These are phyloP conservation scores for Typha latifolia DNA, from an alignment of 176 grass and related monocot genomes.

Conservation along the genomic window DNA sequence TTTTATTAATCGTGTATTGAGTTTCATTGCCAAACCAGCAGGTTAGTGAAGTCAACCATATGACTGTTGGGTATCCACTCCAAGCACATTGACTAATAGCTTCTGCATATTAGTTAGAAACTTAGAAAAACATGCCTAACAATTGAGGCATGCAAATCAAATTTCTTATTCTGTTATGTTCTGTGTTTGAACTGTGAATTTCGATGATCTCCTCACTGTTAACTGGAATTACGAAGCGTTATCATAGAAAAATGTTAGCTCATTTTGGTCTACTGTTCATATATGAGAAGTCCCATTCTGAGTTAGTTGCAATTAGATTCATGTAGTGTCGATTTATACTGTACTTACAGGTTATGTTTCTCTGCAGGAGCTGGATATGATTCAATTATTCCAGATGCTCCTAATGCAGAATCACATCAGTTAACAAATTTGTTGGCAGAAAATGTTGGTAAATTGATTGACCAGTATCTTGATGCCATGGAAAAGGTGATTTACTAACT, in stretches of 20 bases:
- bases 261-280: too few species aligned
- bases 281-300: background rate
- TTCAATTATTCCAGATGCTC: conserved; percentile 58
- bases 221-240: too few species aligned
- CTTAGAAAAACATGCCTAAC: background rate
- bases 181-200: background rate
- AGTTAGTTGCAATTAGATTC: background rate
- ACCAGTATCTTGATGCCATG: conserved; percentile 89
- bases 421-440: conserved; percentile 43
- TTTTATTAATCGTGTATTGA: conserved; percentile 89
- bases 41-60: conserved; percentile 27
- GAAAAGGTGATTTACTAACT: conserved; percentile 54
- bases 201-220: too few species aligned
- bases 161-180: background rate
- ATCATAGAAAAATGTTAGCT: too few species aligned
- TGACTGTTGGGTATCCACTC: background rate
- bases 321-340: background rate
- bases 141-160: background rate
- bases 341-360: background rate
- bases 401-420: conserved; percentile 42
- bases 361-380: conserved; percentile 63
- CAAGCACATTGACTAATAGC: background rate
- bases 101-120: background rate
- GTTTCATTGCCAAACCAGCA: conserved; percentile 81
- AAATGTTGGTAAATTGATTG: conserved; percentile 69